These are phyloP conservation scores for Mortierella sp. DNA, from an alignment of 371 early-diverging fungal species.

Conservation along the genomic window DNA sequence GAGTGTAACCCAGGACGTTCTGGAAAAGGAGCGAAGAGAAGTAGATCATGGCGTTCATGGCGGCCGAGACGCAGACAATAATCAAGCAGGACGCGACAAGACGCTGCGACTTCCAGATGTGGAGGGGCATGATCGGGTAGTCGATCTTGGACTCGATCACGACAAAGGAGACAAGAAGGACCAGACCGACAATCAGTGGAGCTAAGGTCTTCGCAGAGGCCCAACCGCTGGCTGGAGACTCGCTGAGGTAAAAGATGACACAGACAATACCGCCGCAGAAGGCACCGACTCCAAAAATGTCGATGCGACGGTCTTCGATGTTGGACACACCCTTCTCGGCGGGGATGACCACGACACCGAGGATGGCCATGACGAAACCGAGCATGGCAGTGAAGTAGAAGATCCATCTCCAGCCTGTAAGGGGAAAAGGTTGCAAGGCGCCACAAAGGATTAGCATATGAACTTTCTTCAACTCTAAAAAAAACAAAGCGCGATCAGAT, in stretches of 20 bases:
- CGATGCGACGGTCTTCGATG: slow-evolving; percentile 36
- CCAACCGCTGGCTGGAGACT: slow-evolving; percentile 54
- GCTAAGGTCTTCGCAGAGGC: slow-evolving; percentile 44
- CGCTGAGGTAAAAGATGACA: slow-evolving; percentile 59
- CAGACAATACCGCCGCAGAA: slow-evolving; percentile 49
- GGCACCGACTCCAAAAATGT: slow-evolving; percentile 18
- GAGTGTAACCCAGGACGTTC: slow-evolving; percentile 42
- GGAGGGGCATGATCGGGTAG: slow-evolving; percentile 55
- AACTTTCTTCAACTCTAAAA: not conserved
- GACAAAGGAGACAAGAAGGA: slow-evolving; percentile 49
- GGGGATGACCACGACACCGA: slow-evolving; percentile 55
- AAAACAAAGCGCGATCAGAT: not conserved
- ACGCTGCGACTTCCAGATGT: slow-evolving; percentile 56
- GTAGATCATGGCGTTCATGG: slow-evolving; percentile 56
- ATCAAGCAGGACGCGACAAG: slow-evolving; percentile 52
- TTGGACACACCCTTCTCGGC: slow-evolving; percentile 11
- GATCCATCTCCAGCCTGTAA: slow-evolving; percentile 61
- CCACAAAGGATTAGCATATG: not conserved
- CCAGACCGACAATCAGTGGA: slow-evolving; percentile 50
- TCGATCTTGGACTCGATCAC: slow-evolving; percentile 41
- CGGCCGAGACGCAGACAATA: slow-evolving; percentile 47
- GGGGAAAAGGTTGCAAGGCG: too few relatives aligned
- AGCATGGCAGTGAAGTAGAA: slow-evolving; percentile 60
- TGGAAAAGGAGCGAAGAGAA: slow-evolving; percentile 59
- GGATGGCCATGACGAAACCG: slow-evolving; percentile 41